Percentiles rank a stretch among this genome's conserved stretches.
Conservation (phyloP, 192 early-diverging fungal genomes). For the Coemansia sp. region DNA sequence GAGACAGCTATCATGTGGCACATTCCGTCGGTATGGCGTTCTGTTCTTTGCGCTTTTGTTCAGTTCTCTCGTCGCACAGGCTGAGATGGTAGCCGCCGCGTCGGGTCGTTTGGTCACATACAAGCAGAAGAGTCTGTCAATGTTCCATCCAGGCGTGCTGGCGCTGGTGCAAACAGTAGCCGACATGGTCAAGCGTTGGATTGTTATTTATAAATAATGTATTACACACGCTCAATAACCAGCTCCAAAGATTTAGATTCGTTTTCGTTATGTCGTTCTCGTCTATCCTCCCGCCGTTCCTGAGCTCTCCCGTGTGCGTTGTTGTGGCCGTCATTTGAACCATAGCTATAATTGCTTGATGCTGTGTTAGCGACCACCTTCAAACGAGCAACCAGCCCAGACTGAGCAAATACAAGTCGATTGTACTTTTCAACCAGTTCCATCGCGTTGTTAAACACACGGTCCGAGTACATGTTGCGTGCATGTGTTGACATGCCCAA, state of each 20-base stretch:
- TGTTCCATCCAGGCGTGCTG: constrained; percentile 45
- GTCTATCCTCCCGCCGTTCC: no score
- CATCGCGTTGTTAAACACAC: neutral
- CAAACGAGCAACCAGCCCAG: no score
- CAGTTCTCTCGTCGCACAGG: constrained; percentile 65
- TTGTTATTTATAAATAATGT: neutral
- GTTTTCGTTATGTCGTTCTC: no score
- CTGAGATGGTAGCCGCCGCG: constrained; percentile 66
- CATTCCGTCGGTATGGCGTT: constrained; percentile 57
- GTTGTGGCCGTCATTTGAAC: no score
- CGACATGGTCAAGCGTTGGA: constrained; percentile 50
- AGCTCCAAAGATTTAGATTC: no score
- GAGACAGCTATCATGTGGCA: constrained; percentile 29
- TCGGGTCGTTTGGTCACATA: constrained; percentile 66
- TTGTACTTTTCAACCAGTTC: neutral
- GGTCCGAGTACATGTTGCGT: neutral
- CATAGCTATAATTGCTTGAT: no score
- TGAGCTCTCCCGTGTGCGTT: no score
- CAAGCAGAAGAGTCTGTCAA: constrained; percentile 71
- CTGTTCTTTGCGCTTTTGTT: neutral
- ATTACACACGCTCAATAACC: no score
- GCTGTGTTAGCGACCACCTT: no score
- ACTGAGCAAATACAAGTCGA: no score
- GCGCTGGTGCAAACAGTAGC: constrained; percentile 25
- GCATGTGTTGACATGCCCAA: neutral